These are phyloP conservation scores for Periglandula ipomoeae DNA, from an alignment of 2,329 filamentous ascomycete genomes.

Conservation along the genomic window DNA sequence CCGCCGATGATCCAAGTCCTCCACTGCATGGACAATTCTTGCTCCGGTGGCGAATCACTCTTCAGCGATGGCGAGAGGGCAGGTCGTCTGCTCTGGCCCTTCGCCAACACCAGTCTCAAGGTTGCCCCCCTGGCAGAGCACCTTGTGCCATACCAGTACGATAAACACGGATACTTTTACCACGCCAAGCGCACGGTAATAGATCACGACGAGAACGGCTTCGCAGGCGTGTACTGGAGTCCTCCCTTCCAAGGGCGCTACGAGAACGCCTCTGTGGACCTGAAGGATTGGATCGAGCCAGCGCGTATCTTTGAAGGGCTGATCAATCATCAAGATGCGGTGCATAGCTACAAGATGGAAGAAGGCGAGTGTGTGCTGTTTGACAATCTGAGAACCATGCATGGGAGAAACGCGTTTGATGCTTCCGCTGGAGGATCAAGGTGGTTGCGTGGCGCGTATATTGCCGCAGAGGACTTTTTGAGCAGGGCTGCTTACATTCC, in stretches of 20 bases:
- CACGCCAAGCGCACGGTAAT: constrained; percentile 48
- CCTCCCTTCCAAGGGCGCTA: constrained; percentile 68
- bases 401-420: constrained; percentile 73
- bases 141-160: constrained; percentile 57
- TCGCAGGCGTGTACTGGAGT: constrained; percentile 47
- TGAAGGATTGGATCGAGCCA: constrained; percentile 36
- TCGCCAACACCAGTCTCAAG: constrained; percentile 1
- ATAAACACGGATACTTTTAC: constrained; percentile 57
- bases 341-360: constrained; percentile 64
- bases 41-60: constrained; percentile 71
- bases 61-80: constrained; percentile 71
- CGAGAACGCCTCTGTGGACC: constrained; percentile 11
- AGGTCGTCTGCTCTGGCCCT: constrained; percentile 28
- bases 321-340: constrained; percentile 46
- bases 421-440: constrained; percentile 49
- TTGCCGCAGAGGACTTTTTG: constrained; percentile 44
- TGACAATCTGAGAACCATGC: constrained; percentile 76
- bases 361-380: constrained; percentile 91
- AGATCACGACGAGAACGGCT: constrained; percentile 15
- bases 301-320: constrained; percentile 46
- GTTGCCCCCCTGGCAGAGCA: constrained; percentile 11
- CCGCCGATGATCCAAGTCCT: constrained; percentile 78
- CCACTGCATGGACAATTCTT: constrained; percentile 78
- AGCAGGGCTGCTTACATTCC: constrained; percentile 27
- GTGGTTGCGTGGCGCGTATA: constrained; percentile 81